Percentiles rank a stretch among this genome's conserved stretches.
Conservation (phyloP, 2,329 filamentous ascomycete genomes). For the Pseudopyricularia javanii region DNA sequence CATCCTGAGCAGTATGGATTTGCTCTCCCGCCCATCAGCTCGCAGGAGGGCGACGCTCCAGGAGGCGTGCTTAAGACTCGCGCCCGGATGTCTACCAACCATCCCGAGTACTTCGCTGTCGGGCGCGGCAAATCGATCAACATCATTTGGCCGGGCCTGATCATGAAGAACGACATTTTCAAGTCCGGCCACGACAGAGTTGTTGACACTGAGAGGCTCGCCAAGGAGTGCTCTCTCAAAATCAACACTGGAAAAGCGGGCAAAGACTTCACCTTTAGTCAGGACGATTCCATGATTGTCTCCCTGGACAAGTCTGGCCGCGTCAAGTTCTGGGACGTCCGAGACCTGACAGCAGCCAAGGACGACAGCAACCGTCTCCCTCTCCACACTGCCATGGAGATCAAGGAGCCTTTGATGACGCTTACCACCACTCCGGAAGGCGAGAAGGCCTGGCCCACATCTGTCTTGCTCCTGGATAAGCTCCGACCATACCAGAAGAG, state of each 20-base stretch:
- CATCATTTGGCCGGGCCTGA: conserved; percentile 61
- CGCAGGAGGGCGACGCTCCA: conserved; percentile 80
- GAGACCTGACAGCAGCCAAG: conserved; percentile 51
- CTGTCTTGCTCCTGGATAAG: conserved; percentile 92
- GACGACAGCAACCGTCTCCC: conserved; percentile 40
- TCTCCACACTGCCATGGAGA: conserved; percentile 51
- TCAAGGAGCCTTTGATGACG: conserved; percentile 77
- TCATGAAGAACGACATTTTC: conserved; percentile 50
- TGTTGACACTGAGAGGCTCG: conserved; percentile 79
- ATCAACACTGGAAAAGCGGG: conserved; percentile 96
- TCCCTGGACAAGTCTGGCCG: conserved; percentile 94
- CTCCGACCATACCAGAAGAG: conserved; percentile 84
- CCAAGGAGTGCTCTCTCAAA: conserved; percentile 77
- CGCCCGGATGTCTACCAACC: conserved; percentile 76
- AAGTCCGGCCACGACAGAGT: conserved; percentile 52
- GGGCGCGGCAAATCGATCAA: conserved; percentile 93
- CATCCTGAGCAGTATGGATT: conserved; percentile 78
- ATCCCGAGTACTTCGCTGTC: conserved; percentile 90
- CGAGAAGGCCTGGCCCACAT: conserved; percentile 95
- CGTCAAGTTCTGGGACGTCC: conserved; percentile 97
- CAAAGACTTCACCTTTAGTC: conserved; percentile 96
- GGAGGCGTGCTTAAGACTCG: conserved; percentile 92
- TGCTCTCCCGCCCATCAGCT: conserved; percentile 73
- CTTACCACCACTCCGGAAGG: conserved; percentile 74
- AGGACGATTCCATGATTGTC: conserved; percentile 87